These are phyloP conservation scores for Syzygium aromaticum DNA, from an alignment of 345 rosid genomes.

Conservation along the genomic window DNA sequence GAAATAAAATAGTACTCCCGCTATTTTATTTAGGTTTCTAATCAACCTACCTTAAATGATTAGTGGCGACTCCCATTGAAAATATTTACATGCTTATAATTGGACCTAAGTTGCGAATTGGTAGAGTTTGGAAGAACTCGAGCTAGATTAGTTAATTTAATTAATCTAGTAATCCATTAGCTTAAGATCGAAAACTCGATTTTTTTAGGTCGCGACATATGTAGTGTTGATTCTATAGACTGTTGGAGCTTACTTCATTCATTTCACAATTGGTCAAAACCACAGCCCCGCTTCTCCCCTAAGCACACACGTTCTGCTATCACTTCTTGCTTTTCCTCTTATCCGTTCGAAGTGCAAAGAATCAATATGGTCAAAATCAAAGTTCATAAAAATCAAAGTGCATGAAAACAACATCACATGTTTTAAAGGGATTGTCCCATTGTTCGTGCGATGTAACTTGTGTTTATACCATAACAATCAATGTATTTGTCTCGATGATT, in stretches of 20 bases:
- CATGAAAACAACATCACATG: neutral
- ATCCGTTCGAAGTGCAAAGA: rapidly evolving
- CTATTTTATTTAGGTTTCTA: no score
- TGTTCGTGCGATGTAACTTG: neutral
- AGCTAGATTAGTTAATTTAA: no score
- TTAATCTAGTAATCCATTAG: no score
- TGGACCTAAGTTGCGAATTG: no score
- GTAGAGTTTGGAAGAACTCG: no score
- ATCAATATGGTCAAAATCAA: neutral
- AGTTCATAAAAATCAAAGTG: neutral
- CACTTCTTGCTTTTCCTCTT: neutral
- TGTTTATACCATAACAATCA: neutral
- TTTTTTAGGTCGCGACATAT: no score
- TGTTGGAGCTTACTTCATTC: neutral
- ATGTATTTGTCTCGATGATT: neutral
- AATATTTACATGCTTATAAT: no score
- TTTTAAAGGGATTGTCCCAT: neutral
- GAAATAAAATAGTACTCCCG: no score
- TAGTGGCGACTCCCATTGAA: no score
- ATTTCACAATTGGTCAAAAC: neutral
- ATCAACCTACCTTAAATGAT: no score
- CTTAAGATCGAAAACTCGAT: no score
- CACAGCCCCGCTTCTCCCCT: neutral
- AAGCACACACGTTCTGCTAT: neutral
- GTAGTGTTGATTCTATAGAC: neutral